Evolutionary conservation across 768 basidiomycete species (phyloP), one percentile per base, ranked within the genome.

Genomic region (Psilocybe cubensis): DNA sequence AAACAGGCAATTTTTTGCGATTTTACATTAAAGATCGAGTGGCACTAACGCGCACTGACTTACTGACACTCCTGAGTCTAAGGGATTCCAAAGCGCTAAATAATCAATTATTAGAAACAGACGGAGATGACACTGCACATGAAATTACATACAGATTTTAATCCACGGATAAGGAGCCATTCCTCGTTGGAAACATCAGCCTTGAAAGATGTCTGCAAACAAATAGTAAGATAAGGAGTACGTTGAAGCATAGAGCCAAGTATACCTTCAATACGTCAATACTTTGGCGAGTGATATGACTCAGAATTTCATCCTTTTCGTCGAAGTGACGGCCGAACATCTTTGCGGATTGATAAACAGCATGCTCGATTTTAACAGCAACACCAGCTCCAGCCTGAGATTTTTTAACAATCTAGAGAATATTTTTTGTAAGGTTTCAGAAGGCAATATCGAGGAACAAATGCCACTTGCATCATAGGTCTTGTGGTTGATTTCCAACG

Each of bases 351-450:
- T 98, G 91, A 72, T 98, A 95, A 10, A 96, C 89, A 3, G 95
- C 96, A 71, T 96, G 92, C 72, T 98, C 97, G 58, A 98, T 98
- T 82, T 98, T 99, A 64, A 98, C 92, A 0, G 97, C 96, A 12
- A 98, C 96, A 68, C 97, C 96, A 46, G 83, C 96, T 66, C 94
- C 96, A n/a, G 92, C 87, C 72, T 98, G 94, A 2, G 87, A 80
- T 74, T 93, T 96, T 79, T 97, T 98, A 64, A 98, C 84, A 24
- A 93, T 79, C 92, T 94, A 65, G n/a, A 38, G 49, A 42, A 17
- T 25, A n/a, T 23, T 29, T 46, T 17, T n/a, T n/a, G n/a, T n/a
- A n/a, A n/a, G 51, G 51, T n/a, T 29, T 25, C 35, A 20, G 48
- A 48, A 27, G 21, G 31, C 46, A 29, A 56, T 24, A 48, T 54